phyloP scores from a whole-genome alignment of 805 yeast species.

The Blastobotrys muscicola region DNA sequence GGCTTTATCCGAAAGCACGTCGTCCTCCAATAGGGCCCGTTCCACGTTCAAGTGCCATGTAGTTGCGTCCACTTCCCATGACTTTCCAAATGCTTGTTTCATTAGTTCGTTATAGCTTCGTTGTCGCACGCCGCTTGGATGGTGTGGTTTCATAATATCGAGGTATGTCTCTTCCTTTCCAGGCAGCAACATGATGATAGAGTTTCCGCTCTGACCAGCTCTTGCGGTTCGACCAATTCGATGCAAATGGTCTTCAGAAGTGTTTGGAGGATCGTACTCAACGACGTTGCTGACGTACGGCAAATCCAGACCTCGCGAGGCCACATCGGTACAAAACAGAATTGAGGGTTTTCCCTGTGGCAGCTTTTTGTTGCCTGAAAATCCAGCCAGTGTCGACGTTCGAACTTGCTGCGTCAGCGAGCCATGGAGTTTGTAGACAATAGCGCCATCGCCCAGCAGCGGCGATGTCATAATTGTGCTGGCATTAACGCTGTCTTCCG shows the following conservation, averaged over 20 bases:
- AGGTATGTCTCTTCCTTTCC: conserved; percentile 82
- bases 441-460: conserved; percentile 35
- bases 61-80: conserved; percentile 92
- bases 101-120: conserved; percentile 34
- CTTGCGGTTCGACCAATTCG: conserved; percentile 97
- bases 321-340: conserved; percentile 93
- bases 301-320: conserved; percentile 91
- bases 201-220: conserved; percentile 81
- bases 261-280: conserved; percentile 92
- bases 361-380: conserved; percentile 26
- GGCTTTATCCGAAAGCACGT: conserved; percentile 43
- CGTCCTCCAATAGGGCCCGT: conserved; percentile 72
- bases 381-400: conserved; percentile 62
- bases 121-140: conserved; percentile 44
- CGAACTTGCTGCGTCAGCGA: conserved; percentile 78
- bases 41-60: conserved; percentile 91
- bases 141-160: conserved; percentile 48
- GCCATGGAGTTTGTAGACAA: conserved; percentile 76
- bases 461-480: conserved; percentile 47
- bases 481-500: conserved; percentile 24
- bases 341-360: conserved; percentile 42
- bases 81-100: conserved; percentile 30
- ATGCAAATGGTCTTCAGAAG: conserved; percentile 90
- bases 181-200: conserved; percentile 73
- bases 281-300: conserved; percentile 79